Evolutionary conservation across 116 monocot genomes (phyloP).

Genomic region (Cymodocea nodosa): DNA sequence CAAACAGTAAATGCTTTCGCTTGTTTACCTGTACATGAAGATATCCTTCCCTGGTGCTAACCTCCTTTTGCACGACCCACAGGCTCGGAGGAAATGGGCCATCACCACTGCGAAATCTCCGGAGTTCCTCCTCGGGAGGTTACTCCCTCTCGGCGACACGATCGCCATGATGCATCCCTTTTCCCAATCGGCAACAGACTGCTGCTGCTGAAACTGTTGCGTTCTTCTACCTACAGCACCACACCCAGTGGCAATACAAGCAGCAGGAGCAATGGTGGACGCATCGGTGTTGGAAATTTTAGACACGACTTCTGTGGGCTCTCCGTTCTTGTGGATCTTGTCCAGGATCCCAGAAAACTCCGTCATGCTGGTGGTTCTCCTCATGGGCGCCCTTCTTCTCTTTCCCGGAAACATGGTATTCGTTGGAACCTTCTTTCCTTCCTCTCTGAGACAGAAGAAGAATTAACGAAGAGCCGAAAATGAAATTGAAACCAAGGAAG

Average conservation of each 20-base stretch:
- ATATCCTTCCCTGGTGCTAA: conserved; percentile 44
- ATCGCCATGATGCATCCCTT: not conserved
- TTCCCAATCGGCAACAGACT: not conserved
- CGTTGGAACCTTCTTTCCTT: not conserved
- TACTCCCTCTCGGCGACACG: not conserved
- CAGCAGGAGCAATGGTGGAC: not conserved
- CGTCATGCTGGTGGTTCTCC: conserved; percentile 59
- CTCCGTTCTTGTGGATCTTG: not conserved
- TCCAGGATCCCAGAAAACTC: conserved; percentile 20
- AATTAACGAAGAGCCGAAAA: too few relatives aligned
- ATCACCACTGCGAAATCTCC: not conserved
- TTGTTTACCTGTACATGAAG: conserved; percentile 47
- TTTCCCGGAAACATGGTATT: conserved; percentile 57
- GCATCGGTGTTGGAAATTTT: too few relatives aligned
- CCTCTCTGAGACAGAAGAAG: too few relatives aligned
- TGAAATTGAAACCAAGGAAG: too few relatives aligned
- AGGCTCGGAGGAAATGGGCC: conserved; percentile 27
- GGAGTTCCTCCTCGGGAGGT: not conserved
- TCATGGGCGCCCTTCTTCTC: conserved; percentile 41
- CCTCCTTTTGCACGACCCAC: conserved; percentile 41
- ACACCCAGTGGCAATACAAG: not conserved
- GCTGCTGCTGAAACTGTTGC: not conserved
- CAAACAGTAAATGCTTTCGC: not conserved
- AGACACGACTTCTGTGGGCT: too few relatives aligned
- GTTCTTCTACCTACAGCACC: not conserved